Base-by-base conservation (phyloP, 352 stramenopile genomes). In the Hyaloperonospora brassicae region DNA sequence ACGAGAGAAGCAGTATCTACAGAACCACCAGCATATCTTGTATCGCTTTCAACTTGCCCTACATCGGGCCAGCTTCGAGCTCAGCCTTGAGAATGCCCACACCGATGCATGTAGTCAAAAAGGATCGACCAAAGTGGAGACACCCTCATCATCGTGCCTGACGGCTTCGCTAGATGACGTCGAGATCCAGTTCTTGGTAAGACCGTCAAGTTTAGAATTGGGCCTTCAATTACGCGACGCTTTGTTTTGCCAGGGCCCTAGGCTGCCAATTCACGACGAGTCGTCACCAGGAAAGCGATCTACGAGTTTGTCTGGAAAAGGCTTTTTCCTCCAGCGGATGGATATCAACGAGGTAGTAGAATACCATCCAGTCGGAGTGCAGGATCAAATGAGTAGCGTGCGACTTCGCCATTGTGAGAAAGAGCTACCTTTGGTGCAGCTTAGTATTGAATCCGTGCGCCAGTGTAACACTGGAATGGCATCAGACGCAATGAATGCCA, bases 251-350 rank as follows among this genome's bases (percentile, higher is more conserved):
- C 68, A 84, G 50, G 60, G 64, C 30, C 57, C 57, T 1, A 21
- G 52, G 23, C 43, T 42, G 42, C 64, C 42, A n/a, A 13, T 61
- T 3, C 40, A 65, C 7, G 59, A 64, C 25, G 21, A 42, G 8
- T 8, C 50, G 13, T 57, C 25, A 3, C 47, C 66, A 50, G 59
- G 51, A 40, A 60, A 47, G 22, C 46, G 52, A 6, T 69, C 55
- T 12, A 43, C 58, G 40, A 64, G 35, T 31, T 65, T 50, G 22
- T 71, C 60, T 0, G 61, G 42, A 17, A 70, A 59, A 12, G 71
- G 77, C 30, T 87, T 77, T 52, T 76, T 89, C 25, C 66, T 87
- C n/a, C 60, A 89, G 30, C 77, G 79, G 25, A 89, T 89, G 81
- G 67, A 71, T n/a, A 82, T 89, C 50, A 62, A 75, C 10, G 79